A percentile compares a stretch with the other conserved stretches of the same genome.
phyloP scores from a whole-genome alignment of 768 basidiomycete species.

The Serendipita indica region DNA sequence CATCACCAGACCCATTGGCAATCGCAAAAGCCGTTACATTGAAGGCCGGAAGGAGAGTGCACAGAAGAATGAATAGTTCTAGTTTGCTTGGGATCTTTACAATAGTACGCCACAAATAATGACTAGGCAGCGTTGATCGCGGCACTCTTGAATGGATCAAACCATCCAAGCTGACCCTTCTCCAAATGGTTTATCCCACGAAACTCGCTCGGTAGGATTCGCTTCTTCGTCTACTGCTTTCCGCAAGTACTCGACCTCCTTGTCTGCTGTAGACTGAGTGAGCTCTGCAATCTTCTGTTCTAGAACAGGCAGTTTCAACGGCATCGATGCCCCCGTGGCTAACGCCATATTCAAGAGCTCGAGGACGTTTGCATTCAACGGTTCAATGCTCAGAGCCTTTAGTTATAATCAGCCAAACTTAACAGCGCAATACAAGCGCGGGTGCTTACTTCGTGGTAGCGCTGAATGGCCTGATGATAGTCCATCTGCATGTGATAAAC shows the following conservation, averaged over 20 bases:
- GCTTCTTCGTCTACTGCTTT: background rate
- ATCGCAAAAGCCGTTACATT: too few relatives aligned
- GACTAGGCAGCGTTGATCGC: too few relatives aligned
- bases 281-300: background rate
- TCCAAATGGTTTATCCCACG: background rate
- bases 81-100: too few relatives aligned
- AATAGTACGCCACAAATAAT: too few relatives aligned
- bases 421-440: background rate
- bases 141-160: too few relatives aligned
- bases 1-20: too few relatives aligned
- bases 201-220: background rate
- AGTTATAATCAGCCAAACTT: slow-evolving; percentile 9
- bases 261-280: background rate
- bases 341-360: slow-evolving; percentile 72
- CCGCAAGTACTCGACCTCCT: background rate
- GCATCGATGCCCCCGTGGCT: slow-evolving; percentile 19
- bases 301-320: background rate
- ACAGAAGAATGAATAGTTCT: too few relatives aligned
- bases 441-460: slow-evolving; percentile 72
- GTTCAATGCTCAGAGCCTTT: slow-evolving; percentile 66
- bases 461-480: slow-evolving; percentile 66
- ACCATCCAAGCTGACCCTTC: background rate
- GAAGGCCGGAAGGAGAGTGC: too few relatives aligned
- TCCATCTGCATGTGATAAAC: slow-evolving; percentile 64
- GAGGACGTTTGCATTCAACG: slow-evolving; percentile 65